These are phyloP conservation scores for Fusarium sp. DNA, from an alignment of 2,329 filamentous ascomycete genomes.

Conservation along the genomic window DNA sequence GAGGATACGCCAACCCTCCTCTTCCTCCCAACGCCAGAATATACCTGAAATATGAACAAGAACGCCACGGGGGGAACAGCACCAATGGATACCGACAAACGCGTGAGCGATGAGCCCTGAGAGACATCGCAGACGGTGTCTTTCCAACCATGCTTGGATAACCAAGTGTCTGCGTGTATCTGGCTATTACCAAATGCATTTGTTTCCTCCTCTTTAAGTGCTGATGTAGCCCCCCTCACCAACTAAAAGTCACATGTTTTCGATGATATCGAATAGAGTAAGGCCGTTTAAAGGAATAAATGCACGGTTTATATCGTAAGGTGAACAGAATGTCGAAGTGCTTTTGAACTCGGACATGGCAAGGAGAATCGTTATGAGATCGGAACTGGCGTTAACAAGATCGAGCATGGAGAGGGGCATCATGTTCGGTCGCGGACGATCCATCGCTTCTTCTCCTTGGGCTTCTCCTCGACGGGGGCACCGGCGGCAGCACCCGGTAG, in stretches of 20 bases:
- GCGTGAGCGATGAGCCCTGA: not conserved
- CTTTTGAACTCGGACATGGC: conserved; percentile 21
- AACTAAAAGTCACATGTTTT: conserved; percentile 19
- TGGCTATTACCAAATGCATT: not conserved
- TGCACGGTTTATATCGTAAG: conserved; percentile 38
- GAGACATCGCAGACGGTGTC: not conserved
- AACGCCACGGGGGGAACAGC: conserved; percentile 31
- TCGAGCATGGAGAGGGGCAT: conserved; percentile 12
- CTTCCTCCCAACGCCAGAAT: conserved; percentile 39
- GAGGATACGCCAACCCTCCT: conserved; percentile 10
- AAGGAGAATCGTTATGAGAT: conserved; percentile 27
- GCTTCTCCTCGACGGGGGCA: conserved; percentile 40
- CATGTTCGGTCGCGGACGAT: conserved; percentile 58
- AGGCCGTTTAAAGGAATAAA: conserved; percentile 39
- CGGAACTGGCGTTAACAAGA: conserved; percentile 4
- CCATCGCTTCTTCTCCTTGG: conserved; percentile 62
- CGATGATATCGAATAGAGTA: conserved; percentile 26
- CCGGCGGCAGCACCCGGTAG: conserved; percentile 33
- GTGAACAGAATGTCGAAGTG: conserved; percentile 12
- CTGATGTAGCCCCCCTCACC: conserved; percentile 6
- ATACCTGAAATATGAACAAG: conserved; percentile 36
- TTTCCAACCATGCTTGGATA: not conserved
- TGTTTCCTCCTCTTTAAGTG: not conserved
- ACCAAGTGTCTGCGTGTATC: not conserved
- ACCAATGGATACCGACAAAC: not conserved